Evolutionary conservation across 164 flowering plant species (phyloP).

Genomic region (Litsea cubeba): DNA sequence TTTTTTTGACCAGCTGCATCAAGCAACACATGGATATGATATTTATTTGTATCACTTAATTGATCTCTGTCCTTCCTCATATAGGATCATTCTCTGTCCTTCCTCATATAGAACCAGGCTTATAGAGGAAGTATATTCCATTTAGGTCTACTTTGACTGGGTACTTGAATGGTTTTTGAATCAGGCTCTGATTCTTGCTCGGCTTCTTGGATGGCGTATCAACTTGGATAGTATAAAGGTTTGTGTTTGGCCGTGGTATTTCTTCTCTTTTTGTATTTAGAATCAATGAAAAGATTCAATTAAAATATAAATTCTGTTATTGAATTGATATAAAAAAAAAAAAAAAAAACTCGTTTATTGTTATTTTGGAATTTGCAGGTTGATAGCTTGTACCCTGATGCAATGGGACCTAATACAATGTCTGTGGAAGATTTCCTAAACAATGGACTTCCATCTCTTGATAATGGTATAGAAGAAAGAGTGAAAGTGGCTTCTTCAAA

Average conservation of each 20-base stretch:
- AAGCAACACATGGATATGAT: too few species aligned
- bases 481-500: constrained; percentile 54
- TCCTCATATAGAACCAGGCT: neutral
- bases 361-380: constrained; percentile 37
- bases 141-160: neutral
- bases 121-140: neutral
- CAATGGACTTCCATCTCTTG: constrained; percentile 56
- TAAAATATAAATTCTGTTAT: neutral
- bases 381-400: constrained; percentile 81
- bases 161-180: constrained; percentile 5
- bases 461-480: constrained; percentile 52
- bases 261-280: neutral
- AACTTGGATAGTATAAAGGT: constrained; percentile 64
- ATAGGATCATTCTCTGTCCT: neutral
- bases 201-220: constrained; percentile 71
- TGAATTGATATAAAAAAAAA: neutral
- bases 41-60: too few species aligned
- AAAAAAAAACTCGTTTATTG: neutral
- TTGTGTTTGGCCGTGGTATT: neutral
- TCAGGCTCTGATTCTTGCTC: constrained; percentile 86
- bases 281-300: neutral
- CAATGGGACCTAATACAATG: constrained; percentile 67
- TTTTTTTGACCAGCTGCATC: too few species aligned
- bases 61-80: neutral
- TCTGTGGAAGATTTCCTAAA: constrained; percentile 53